Evolutionary conservation across 495 filamentous ascomycete species (phyloP).

Genomic region (Daldinia concentrica): DNA sequence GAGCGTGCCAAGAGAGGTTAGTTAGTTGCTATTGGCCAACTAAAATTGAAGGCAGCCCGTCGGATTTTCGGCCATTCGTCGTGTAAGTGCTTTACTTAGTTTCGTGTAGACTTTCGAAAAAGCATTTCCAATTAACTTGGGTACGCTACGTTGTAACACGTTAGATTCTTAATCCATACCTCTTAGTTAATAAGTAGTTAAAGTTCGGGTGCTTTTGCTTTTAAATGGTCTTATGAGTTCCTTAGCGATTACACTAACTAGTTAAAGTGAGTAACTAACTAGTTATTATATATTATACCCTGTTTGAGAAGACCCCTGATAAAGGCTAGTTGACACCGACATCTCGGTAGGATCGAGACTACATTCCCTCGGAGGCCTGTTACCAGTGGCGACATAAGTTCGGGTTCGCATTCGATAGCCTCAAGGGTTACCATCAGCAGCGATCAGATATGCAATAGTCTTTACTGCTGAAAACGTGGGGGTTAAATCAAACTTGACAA

Average conservation of each 20-base stretch:
- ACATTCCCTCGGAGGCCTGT: not conserved
- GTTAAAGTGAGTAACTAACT: not conserved
- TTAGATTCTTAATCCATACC: not conserved
- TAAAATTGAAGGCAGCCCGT: not conserved
- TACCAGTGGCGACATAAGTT: not conserved
- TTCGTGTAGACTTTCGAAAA: not conserved
- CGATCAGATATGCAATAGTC: constrained; percentile 1
- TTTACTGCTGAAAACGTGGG: not conserved
- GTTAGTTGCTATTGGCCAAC: not conserved
- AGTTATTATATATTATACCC: not conserved
- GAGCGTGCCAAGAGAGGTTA: not conserved
- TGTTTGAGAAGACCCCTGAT: not conserved
- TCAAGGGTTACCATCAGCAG: not conserved
- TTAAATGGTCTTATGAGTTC: not conserved
- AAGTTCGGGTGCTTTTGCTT: not conserved
- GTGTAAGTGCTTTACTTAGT: not conserved
- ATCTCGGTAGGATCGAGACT: not conserved
- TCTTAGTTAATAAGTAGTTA: not conserved
- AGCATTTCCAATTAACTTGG: not conserved
- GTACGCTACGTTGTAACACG: not conserved
- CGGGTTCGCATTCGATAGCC: not conserved
- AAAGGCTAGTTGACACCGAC: not conserved
- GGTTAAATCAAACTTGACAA: not conserved
- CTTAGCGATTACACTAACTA: not conserved
- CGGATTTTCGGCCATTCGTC: not conserved